Evolutionary conservation across 345 rosid species (phyloP).

Genomic region (Eucalyptus coolabah): DNA sequence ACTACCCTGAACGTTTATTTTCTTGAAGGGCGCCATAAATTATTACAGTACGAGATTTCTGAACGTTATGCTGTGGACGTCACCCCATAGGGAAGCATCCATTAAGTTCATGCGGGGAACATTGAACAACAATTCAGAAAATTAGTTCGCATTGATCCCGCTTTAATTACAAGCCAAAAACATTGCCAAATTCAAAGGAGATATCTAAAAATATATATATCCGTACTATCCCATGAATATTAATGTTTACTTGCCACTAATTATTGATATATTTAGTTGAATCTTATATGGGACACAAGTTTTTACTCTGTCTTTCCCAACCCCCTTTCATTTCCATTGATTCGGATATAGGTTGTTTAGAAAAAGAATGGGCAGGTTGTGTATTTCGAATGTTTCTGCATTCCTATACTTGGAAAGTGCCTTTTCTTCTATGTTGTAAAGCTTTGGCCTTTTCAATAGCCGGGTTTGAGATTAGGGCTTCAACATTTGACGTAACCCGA

Average conservation of each 20-base stretch:
- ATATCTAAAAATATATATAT: too few species aligned
- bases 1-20: neutral
- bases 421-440: too few species aligned
- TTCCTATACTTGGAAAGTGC: too few species aligned
- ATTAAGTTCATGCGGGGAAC: neutral
- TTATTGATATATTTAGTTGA: too few species aligned
- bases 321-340: too few species aligned
- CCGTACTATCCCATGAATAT: neutral
- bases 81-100: neutral
- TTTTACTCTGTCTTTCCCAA: too few species aligned
- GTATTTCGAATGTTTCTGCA: too few species aligned
- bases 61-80: neutral
- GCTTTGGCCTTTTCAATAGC: too few species aligned
- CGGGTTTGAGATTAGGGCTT: too few species aligned
- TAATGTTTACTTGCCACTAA: neutral
- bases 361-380: too few species aligned
- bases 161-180: neutral
- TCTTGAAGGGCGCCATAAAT: neutral
- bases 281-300: neutral
- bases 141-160: neutral
- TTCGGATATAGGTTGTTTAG: too few species aligned
- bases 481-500: too few species aligned
- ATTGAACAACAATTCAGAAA: neutral
- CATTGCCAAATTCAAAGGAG: neutral
- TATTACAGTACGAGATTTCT: neutral